Base-by-base conservation (phyloP, 2,329 filamentous ascomycete species). In the Ophiostoma piceae region DNA sequence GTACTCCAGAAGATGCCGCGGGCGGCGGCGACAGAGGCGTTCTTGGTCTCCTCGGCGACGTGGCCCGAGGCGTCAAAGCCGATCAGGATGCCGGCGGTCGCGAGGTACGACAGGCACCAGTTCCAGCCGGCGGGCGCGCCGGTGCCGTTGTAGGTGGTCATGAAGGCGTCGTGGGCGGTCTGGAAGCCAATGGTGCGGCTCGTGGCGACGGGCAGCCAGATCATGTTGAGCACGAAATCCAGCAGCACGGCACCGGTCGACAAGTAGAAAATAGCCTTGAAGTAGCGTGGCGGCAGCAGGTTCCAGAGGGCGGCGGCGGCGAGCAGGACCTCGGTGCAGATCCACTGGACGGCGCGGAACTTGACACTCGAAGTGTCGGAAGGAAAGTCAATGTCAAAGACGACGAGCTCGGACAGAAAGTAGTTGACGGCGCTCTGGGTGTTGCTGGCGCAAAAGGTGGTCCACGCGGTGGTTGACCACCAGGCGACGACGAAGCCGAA, bases 401-500 rank as follows among this genome's bases (percentile, higher is more conserved):
- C 71, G 43, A 68, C 67, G 16, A 60, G 69, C 57, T 72, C 71
- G 8, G 71, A 71, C 29, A 71, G 64, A 14, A 71, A 12, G 26
- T 71, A 71, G 67, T 71, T 71, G n/a, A 71, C 71, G 51, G 71
- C 71, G 32, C 62, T 64, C 57, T 71, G 71, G 5, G 71, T 70
- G 43, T 71, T 71, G 69, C 71, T 72, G 60, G 71, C 71, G 39
- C 71, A 72, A n/a, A 72, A 72, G 1, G 71, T 72, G 37, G 71
- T 72, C 71, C 71, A 72, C 2, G 71, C 71, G 3, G 71, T 72
- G 11, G 71, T 72, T 32, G 67, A 69, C 71, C 71, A 72, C 71
- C 71, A 72, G 11, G 71, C 71, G 3, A 72, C 71, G 22, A 72
- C 69, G 76, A 82, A 83, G 57, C 82, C 81, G 26, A 84, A 78